phyloP scores from a whole-genome alignment of 257 asterid genomes.

The Euphrasia confusa region DNA sequence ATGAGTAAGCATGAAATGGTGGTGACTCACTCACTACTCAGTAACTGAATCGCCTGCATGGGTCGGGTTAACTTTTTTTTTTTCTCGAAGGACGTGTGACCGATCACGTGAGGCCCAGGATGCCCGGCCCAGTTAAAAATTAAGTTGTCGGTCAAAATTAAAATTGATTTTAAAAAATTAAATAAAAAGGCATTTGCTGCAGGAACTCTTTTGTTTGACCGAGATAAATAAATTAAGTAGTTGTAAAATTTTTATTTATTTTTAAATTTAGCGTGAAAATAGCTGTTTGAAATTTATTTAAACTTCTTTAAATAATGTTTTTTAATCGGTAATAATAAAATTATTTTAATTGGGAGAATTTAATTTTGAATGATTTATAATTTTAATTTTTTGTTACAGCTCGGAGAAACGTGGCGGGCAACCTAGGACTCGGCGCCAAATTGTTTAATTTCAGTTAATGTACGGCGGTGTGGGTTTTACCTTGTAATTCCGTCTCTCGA shows the following conservation, averaged over 20 bases:
- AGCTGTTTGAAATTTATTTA: too few species aligned
- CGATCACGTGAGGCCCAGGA: constrained; percentile 83
- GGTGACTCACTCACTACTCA: constrained; percentile 37
- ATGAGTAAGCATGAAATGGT: constrained; percentile 41
- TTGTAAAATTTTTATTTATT: constrained; percentile 9
- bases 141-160: constrained; percentile 37
- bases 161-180: not conserved
- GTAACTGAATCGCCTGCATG: not conserved
- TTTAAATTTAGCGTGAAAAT: not conserved
- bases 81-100: constrained; percentile 61
- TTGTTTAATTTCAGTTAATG: constrained; percentile 33
- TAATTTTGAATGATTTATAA: too few species aligned
- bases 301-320: too few species aligned
- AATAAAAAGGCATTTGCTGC: constrained; percentile 24
- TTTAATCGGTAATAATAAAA: too few species aligned
- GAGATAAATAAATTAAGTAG: constrained; percentile 5
- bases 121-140: constrained; percentile 56
- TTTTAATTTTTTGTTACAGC: constrained; percentile 37
- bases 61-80: too few species aligned
- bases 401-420: constrained; percentile 68
- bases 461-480: constrained; percentile 57
- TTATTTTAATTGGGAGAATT: too few species aligned
- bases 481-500: constrained; percentile 40
- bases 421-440: constrained; percentile 59
- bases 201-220: constrained; percentile 40